A percentile compares a stretch with the other conserved stretches of the same genome.
Conservation (phyloP, 208 protist species). For the Histomonas meleagridis region DNA sequence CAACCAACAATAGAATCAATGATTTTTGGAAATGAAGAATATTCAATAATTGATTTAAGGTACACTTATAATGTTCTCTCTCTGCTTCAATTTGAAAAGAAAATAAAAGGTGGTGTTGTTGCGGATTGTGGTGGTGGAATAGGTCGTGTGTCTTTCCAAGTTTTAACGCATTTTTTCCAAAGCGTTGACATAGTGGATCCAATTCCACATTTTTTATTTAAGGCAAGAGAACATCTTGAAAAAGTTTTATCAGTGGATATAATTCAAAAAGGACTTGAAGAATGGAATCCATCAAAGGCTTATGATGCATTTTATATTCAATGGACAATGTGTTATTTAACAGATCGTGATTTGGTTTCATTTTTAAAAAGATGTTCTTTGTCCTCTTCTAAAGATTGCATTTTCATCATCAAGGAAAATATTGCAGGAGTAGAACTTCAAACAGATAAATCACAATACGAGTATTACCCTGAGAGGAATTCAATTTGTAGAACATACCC, state of each 20-base stretch:
- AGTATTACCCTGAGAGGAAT: conserved; percentile 11
- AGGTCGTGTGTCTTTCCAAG: not conserved
- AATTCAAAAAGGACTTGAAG: conserved; percentile 26
- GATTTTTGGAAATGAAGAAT: not conserved
- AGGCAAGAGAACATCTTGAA: conserved; percentile 3
- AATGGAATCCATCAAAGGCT: not conserved
- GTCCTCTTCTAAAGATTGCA: not conserved
- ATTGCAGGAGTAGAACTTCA: not conserved
- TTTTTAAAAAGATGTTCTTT: conserved; percentile 3
- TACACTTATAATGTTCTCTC: not conserved
- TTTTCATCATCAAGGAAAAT: conserved; percentile 24
- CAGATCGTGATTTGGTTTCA: not conserved
- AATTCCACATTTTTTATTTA: conserved; percentile 21
- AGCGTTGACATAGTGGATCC: conserved; percentile 23
- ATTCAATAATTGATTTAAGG: not conserved
- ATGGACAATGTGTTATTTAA: not conserved
- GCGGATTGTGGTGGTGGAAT: conserved; percentile 22
- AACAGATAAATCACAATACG: not conserved
- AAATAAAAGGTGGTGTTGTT: conserved; percentile 5
- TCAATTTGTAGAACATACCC: not conserved
- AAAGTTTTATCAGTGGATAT: not conserved
- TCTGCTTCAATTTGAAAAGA: not conserved
- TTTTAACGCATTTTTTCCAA: not conserved
- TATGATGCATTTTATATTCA: conserved; percentile 16
- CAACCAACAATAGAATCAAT: conserved; percentile 9